A percentile compares a stretch with the other conserved stretches of the same genome.
These are phyloP conservation scores for Chloromonas sp. DNA, from an alignment of 163 green algal species.

Conservation along the genomic window DNA sequence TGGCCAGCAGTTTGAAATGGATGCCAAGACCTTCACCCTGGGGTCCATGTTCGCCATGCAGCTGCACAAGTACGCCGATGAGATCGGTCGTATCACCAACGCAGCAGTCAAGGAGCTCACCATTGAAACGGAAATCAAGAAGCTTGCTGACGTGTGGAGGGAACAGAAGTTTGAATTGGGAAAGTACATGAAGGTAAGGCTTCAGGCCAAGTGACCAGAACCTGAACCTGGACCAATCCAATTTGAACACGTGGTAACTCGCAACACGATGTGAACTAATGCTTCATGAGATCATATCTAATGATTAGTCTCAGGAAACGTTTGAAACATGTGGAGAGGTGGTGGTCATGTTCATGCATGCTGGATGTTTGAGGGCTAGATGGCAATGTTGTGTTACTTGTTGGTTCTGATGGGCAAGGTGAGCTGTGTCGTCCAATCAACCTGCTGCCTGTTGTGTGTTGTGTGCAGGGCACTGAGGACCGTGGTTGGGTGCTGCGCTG, in stretches of 20 bases:
- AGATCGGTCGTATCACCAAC: slow-evolving; percentile 68
- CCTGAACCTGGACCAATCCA: no score
- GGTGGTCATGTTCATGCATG: no score
- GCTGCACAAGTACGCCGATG: slow-evolving; percentile 60
- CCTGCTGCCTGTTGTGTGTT: neutral
- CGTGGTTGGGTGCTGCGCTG: slow-evolving; percentile 61
- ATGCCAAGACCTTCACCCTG: slow-evolving; percentile 83
- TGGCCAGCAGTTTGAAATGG: slow-evolving; percentile 74
- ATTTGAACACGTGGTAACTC: no score
- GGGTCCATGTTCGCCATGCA: slow-evolving; percentile 75
- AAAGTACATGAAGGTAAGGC: slow-evolving; percentile 69
- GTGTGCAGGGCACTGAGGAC: slow-evolving; percentile 43
- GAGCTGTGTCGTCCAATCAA: no score
- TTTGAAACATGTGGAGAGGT: no score
- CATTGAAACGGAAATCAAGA: slow-evolving; percentile 83
- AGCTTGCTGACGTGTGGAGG: slow-evolving; percentile 71
- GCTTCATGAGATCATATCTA: no score
- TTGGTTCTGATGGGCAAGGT: no score
- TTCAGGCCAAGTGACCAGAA: no score
- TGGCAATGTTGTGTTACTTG: no score
- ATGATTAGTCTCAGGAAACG: no score
- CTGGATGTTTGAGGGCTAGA: no score
- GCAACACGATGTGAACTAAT: no score
- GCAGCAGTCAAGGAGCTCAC: slow-evolving; percentile 79
- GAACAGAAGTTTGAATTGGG: slow-evolving; percentile 71